Base-by-base conservation (phyloP, 129 eudicot genomes). In the Ambrosia trifida region DNA sequence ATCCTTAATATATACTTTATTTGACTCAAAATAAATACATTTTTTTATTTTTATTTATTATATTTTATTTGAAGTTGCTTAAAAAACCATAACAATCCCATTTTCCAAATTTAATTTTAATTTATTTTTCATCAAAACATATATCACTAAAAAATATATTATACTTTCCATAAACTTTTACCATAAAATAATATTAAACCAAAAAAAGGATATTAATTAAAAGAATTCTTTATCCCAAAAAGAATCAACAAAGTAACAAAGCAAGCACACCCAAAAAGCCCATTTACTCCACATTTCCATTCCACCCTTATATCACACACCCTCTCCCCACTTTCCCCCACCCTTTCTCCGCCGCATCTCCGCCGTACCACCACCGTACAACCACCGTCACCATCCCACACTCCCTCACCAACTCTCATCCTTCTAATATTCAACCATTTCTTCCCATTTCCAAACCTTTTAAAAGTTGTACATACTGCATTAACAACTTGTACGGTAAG, bases 401-500 rank as follows among this genome's bases (percentile, higher is more conserved):
- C 58, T 36, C 66, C 64, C 8, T 68, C 19, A 10, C 70, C 28
- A 57, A 45, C 4, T 38, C 41, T 36, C 4, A 36, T 7, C 41
- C 6, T 4, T 36, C 41, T 7, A 36, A 4, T 36, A 4, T 36
- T 7, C 41, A 36, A 36, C 41, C 4, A 36, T 36, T 36, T 36
- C 41, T n/a, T n/a, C n/a, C n/a, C n/a, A n/a, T n/a, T n/a, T n/a
- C n/a, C 0, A 38, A 38, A 38, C 43, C 1, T 57, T 68, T 52
- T 45, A 16, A 77, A 40, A 72, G 40, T 66, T 70, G 84, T 71
- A 79, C 69, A 75, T 50, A 24, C 72, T n/a, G 68, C 71, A 52
- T 56, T 56, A 62, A 64, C 63, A 43, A 43, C 57, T 75, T 11
- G 66, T 62, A 72, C 73, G 85, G 83, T 80, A 66, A 70, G n/a